A percentile compares a stretch with the other conserved stretches of the same genome.
phyloP scores from a whole-genome alignment of 441 rosid genomes.

The Manihot esculenta region DNA sequence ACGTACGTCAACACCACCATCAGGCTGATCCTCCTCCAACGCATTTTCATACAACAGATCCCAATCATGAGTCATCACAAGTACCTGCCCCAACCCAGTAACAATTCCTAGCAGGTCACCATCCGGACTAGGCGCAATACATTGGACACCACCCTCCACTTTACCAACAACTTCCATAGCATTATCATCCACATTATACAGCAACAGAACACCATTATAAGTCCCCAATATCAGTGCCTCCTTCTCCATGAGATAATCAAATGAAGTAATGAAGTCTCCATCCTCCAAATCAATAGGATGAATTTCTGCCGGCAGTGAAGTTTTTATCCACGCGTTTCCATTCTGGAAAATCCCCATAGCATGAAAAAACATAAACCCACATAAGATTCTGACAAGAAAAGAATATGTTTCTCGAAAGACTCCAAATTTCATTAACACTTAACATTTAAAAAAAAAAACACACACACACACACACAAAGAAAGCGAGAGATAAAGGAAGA shows the following conservation, averaged over 20 bases:
- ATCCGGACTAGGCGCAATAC: constrained; percentile 82
- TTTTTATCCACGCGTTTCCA: constrained; percentile 42
- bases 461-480: not conserved
- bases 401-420: not conserved
- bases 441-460: not conserved
- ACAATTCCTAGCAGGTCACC: constrained; percentile 76
- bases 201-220: constrained; percentile 58
- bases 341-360: constrained; percentile 37
- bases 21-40: constrained; percentile 50
- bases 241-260: constrained; percentile 88
- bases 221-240: constrained; percentile 82
- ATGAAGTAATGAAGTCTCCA: constrained; percentile 66
- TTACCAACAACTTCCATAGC: constrained; percentile 71
- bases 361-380: not conserved
- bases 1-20: constrained; percentile 71
- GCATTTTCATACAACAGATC: constrained; percentile 77
- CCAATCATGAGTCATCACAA: constrained; percentile 97
- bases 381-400: not conserved
- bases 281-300: constrained; percentile 59
- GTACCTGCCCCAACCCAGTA: constrained; percentile 67
- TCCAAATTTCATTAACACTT: not conserved
- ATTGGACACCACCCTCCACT: constrained; percentile 83
- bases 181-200: constrained; percentile 58
- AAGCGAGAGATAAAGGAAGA: not conserved
- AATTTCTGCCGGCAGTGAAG: constrained; percentile 39